A percentile compares a stretch with the other conserved stretches of the same genome.
These are phyloP conservation scores for Quaeritorhiza haematococci DNA, from an alignment of 371 early-diverging fungal genomes.

Conservation along the genomic window DNA sequence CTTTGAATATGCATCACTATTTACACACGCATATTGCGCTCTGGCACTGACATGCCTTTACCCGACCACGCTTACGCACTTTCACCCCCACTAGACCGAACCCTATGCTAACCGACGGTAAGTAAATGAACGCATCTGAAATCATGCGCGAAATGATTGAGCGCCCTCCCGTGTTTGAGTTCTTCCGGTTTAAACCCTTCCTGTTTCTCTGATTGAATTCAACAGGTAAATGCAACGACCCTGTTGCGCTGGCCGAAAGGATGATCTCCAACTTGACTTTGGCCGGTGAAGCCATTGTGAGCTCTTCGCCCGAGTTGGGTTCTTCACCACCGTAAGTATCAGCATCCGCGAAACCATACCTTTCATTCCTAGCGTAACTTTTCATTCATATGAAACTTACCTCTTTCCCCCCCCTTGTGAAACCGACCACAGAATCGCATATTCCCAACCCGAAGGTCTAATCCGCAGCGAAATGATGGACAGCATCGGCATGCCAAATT, in stretches of 20 bases:
- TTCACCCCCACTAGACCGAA: conserved; percentile 22
- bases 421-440: too few relatives aligned
- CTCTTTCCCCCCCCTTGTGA: too few relatives aligned
- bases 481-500: too few relatives aligned
- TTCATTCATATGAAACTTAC: too few relatives aligned
- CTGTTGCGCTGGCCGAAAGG: conserved; percentile 42
- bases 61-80: conserved; percentile 24
- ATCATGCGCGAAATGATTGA: conserved; percentile 10
- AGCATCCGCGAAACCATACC: too few relatives aligned
- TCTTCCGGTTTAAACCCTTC: conserved; percentile 12
- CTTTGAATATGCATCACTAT: neutral
- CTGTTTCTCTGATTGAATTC: conserved; percentile 14
- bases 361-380: too few relatives aligned
- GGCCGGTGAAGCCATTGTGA: neutral
- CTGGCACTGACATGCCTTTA: conserved; percentile 15
- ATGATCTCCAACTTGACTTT: conserved; percentile 38
- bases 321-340: too few relatives aligned
- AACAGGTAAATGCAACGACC: conserved; percentile 46
- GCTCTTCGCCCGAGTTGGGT: too few relatives aligned
- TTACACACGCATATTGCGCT: neutral
- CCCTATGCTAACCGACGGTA: conserved; percentile 25
- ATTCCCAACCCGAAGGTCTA: too few relatives aligned
- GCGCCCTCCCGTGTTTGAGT: neutral
- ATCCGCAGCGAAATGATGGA: too few relatives aligned
- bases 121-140: conserved; percentile 26